Evolutionary conservation across 2,329 filamentous ascomycete genomes (phyloP).

Genomic region (Penicillium crustosum): DNA sequence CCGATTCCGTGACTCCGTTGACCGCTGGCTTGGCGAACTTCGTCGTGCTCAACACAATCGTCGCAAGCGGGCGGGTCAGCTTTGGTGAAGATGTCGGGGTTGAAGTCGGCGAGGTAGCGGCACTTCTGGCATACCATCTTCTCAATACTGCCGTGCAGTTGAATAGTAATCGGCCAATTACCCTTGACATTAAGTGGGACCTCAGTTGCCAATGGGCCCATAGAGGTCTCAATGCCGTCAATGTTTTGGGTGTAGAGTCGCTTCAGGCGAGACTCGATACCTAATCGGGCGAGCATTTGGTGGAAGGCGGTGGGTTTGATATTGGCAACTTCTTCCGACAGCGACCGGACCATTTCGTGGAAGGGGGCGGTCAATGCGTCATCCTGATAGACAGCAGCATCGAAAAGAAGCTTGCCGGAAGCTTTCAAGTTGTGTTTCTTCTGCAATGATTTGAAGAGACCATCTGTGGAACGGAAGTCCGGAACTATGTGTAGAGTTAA

Average conservation of each 20-base stretch:
- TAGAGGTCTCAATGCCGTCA: conserved; percentile 84
- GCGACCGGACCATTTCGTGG: conserved; percentile 90
- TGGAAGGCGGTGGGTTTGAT: conserved; percentile 88
- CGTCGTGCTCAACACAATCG: conserved; percentile 71
- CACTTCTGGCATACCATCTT: conserved; percentile 99
- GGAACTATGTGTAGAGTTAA: conserved; percentile 61
- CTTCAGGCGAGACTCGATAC: conserved; percentile 80
- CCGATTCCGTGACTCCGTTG: conserved; percentile 94
- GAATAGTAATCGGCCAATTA: conserved; percentile 90
- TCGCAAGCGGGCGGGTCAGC: conserved; percentile 78
- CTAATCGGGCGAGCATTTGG: conserved; percentile 85
- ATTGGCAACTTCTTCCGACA: conserved; percentile 73
- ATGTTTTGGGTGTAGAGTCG: conserved; percentile 97
- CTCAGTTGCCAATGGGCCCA: conserved; percentile 75
- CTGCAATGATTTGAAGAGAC: conserved; percentile 82
- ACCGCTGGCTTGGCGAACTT: conserved; percentile 72
- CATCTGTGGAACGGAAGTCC: conserved; percentile 89
- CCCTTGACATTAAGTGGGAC: conserved; percentile 81
- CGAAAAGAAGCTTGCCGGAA: conserved; percentile 93
- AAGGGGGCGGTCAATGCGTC: conserved; percentile 85
- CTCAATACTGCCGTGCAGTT: conserved; percentile 87
- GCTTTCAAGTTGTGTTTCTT: conserved; percentile 87
- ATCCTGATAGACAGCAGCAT: conserved; percentile 95
- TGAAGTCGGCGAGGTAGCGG: conserved; percentile 70
- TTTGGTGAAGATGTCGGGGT: conserved; percentile 77